phyloP scores from a whole-genome alignment of 23 red algal genomes.

The Gracilariopsis chorda region DNA sequence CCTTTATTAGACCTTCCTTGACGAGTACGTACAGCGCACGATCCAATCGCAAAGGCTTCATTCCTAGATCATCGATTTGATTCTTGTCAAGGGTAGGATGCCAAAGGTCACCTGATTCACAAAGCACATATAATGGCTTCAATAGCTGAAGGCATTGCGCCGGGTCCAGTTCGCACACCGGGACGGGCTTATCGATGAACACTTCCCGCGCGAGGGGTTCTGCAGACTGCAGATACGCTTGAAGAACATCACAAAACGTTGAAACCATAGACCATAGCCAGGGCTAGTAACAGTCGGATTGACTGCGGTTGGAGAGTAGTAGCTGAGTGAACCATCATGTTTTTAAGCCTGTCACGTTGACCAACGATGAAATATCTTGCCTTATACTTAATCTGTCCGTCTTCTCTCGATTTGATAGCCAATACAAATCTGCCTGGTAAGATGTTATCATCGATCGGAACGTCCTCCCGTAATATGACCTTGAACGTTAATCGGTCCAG shows the following conservation, averaged over 20 bases:
- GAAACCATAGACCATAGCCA: neutral
- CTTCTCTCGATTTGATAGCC: constrained; percentile 16
- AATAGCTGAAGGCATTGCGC: neutral
- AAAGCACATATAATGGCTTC: neutral
- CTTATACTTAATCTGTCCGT: constrained; percentile 21
- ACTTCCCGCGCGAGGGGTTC: neutral
- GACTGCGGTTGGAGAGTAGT: neutral
- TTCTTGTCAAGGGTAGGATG: neutral
- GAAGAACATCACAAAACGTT: neutral
- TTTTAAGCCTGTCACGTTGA: constrained; percentile 12
- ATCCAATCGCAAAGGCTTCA: neutral
- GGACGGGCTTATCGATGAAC: neutral
- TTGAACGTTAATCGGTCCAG: constrained; percentile 11
- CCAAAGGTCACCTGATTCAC: constrained; percentile 13
- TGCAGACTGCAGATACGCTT: constrained; percentile 1
- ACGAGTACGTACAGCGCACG: neutral
- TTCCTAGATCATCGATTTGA: neutral
- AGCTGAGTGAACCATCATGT: neutral
- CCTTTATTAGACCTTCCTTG: neutral
- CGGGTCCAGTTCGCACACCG: neutral
- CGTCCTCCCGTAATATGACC: neutral
- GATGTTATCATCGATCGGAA: constrained; percentile 33
- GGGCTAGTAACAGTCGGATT: neutral
- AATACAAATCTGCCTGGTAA: constrained; percentile 18
- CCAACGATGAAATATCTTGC: constrained; percentile 12